Percentiles rank a stretch among this genome's conserved stretches.
Evolutionary conservation across 2,329 filamentous ascomycete species (phyloP).

Genomic region (Cercospora canescens): DNA sequence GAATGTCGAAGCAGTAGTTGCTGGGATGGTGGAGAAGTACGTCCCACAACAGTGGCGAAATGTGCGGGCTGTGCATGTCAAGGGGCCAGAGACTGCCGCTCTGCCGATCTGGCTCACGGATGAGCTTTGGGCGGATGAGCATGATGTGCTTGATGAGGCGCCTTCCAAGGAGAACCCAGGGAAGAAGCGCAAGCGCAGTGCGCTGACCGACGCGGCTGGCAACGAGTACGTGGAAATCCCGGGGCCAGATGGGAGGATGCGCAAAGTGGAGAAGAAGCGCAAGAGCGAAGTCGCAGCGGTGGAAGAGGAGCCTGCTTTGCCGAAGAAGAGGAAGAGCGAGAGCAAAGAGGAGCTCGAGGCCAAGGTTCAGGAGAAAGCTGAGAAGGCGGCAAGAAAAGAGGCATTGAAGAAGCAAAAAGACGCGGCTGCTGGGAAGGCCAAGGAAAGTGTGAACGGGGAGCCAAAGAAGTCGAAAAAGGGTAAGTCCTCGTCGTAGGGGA

Average conservation of each 20-base stretch:
- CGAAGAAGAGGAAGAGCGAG: conserved; percentile 35
- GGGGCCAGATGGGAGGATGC: conserved; percentile 37
- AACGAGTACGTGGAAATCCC: conserved; percentile 32
- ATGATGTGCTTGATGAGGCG: conserved; percentile 65
- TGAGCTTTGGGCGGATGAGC: conserved; percentile 83
- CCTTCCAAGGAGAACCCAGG: conserved; percentile 32
- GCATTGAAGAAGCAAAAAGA: conserved; percentile 32
- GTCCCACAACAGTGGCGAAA: conserved; percentile 87
- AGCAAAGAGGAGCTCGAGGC: conserved; percentile 23
- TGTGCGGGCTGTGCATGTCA: conserved; percentile 82
- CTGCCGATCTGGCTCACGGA: conserved; percentile 93
- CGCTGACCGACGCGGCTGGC: conserved; percentile 25
- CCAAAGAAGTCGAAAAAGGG: conserved; percentile 16
- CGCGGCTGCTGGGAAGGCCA: conserved; percentile 15
- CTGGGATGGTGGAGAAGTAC: conserved; percentile 72
- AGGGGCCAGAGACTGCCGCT: conserved; percentile 82
- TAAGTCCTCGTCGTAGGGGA: conserved; percentile 6
- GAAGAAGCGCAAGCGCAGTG: conserved; percentile 38
- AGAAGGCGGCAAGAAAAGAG: conserved; percentile 30
- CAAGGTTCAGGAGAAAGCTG: conserved; percentile 23
- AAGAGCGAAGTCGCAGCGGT: conserved; percentile 20
- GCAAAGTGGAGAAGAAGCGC: conserved; percentile 30
- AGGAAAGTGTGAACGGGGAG: conserved; percentile 13
- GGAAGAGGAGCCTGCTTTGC: conserved; percentile 21
- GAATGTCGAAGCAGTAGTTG: conserved; percentile 74